A percentile compares a stretch with the other conserved stretches of the same genome.
Evolutionary conservation across 352 stramenopile genomes (phyloP).

Genomic region (Phytopythium cucurbitacearum): DNA sequence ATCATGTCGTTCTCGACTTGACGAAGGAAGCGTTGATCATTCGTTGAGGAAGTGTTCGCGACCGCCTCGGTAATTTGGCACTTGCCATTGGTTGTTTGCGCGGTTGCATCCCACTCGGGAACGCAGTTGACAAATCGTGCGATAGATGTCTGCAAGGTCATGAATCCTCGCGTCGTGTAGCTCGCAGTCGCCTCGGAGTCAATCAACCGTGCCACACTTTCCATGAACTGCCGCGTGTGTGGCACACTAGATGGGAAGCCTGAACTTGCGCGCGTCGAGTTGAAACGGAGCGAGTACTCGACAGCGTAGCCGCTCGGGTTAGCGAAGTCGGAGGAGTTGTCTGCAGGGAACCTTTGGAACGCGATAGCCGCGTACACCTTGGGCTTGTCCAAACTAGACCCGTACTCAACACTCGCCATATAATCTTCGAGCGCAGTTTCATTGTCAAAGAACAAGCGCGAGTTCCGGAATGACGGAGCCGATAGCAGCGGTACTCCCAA

Average conservation of each 20-base stretch:
- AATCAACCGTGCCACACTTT: constrained; percentile 8
- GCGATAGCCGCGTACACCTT: constrained; percentile 69
- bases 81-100: constrained; percentile 18
- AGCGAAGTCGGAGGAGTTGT: constrained; percentile 25
- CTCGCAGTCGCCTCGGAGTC: constrained; percentile 18
- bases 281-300: constrained; percentile 62
- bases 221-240: constrained; percentile 15
- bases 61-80: constrained; percentile 46
- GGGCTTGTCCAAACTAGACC: constrained; percentile 30
- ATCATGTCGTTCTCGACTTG: constrained; percentile 54
- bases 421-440: constrained; percentile 51
- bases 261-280: constrained; percentile 39
- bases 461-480: constrained; percentile 50
- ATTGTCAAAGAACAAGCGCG: constrained; percentile 52
- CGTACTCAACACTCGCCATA: constrained; percentile 45
- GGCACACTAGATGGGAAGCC: constrained; percentile 38
- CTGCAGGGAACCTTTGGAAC: constrained; percentile 47
- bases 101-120: constrained; percentile 37
- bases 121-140: constrained; percentile 65
- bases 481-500: constrained; percentile 39
- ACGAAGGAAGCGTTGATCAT: constrained; percentile 33
- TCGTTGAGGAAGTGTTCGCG: constrained; percentile 12
- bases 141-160: constrained; percentile 69
- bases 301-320: constrained; percentile 29
- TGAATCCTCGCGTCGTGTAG: constrained; percentile 63